Evolutionary conservation across 495 filamentous ascomycete species (phyloP).

Genomic region (Penicillium steckii): DNA sequence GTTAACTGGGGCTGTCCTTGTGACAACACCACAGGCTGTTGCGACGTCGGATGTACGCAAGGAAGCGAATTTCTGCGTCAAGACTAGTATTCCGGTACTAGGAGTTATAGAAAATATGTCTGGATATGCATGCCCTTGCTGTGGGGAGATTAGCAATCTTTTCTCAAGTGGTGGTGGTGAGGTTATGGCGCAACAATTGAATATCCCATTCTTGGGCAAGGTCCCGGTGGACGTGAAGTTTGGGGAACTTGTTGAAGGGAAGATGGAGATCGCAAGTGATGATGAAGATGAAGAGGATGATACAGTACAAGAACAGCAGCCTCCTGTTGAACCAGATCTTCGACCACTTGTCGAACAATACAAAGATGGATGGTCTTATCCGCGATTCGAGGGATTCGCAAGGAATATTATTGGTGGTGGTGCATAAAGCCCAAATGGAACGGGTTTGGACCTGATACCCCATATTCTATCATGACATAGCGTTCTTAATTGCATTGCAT

Average conservation of each 20-base stretch:
- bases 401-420: conserved; percentile 45
- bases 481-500: conserved; percentile 10
- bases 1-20: conserved; percentile 80
- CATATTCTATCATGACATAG: background rate
- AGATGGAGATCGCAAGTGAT: conserved; percentile 37
- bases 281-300: conserved; percentile 36
- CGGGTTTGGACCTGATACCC: no score
- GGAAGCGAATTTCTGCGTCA: conserved; percentile 92
- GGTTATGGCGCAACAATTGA: conserved; percentile 85
- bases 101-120: conserved; percentile 98
- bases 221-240: conserved; percentile 85
- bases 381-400: conserved; percentile 70
- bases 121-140: conserved; percentile 93
- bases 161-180: conserved; percentile 88
- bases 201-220: conserved; percentile 77
- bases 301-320: conserved; percentile 44
- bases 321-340: conserved; percentile 43
- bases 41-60: conserved; percentile 92
- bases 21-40: conserved; percentile 95
- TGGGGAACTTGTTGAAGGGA: conserved; percentile 65
- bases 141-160: conserved; percentile 88
- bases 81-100: conserved; percentile 76
- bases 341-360: conserved; percentile 75
- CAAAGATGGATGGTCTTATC: conserved; percentile 69
- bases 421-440: background rate